Conservation (phyloP, 163 green algal genomes). For the Chlorella variabilis region DNA sequence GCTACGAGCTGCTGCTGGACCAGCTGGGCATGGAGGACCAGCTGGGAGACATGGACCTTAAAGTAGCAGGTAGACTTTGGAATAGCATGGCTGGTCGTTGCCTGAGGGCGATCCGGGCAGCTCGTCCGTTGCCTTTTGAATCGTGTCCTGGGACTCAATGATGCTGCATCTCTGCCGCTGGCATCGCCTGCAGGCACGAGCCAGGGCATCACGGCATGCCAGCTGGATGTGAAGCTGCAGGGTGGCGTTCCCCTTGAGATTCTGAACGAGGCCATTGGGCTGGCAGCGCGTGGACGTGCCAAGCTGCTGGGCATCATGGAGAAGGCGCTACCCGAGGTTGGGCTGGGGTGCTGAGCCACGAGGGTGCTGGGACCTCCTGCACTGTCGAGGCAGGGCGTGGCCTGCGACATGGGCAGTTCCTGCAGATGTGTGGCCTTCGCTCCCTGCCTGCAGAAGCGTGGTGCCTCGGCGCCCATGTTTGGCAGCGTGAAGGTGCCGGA, state of each 20-base stretch:
- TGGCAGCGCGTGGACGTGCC: constrained; percentile 41
- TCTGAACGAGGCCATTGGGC: constrained; percentile 56
- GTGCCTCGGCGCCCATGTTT: constrained; percentile 5
- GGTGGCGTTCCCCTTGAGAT: constrained; percentile 67
- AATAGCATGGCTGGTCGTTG: neutral
- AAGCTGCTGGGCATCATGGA: constrained; percentile 65
- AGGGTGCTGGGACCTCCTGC: no score
- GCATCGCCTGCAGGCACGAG: constrained; percentile 59
- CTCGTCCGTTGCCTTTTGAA: no score
- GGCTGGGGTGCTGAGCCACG: neutral
- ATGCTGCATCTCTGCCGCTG: neutral
- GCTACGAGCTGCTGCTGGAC: constrained; percentile 56
- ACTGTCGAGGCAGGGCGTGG: no score
- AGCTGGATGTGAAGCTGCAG: constrained; percentile 81
- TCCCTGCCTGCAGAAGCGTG: constrained; percentile 8
- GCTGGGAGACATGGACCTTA: constrained; percentile 88
- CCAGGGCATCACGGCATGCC: constrained; percentile 77
- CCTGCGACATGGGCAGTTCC: neutral
- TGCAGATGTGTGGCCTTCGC: neutral
- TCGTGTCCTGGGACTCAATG: no score
- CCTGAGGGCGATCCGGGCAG: neutral
- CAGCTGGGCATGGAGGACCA: constrained; percentile 74
- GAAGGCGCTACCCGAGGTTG: constrained; percentile 37
- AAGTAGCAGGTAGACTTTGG: constrained; percentile 59
- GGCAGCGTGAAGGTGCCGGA: constrained; percentile 33